These are phyloP conservation scores for Piper betle DNA, from an alignment of 164 flowering plant species.

Conservation along the genomic window DNA sequence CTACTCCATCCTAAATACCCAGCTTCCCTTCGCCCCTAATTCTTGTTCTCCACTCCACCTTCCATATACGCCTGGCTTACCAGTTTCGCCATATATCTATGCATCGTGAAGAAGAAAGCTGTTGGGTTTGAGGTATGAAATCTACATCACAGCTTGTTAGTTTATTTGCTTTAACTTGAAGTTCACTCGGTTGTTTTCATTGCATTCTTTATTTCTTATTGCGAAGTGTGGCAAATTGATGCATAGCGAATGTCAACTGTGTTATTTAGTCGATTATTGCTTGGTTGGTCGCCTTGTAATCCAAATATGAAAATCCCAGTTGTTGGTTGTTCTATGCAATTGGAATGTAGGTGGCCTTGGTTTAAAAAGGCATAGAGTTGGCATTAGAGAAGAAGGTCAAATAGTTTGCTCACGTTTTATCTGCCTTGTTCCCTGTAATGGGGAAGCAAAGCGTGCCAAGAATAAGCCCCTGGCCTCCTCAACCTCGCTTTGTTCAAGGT, in stretches of 20 bases:
- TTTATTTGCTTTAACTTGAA: not conserved
- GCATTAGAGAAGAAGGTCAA: not conserved
- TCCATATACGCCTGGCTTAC: no score
- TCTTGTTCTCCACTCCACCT: no score
- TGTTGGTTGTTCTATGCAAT: not conserved
- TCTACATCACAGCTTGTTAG: not conserved
- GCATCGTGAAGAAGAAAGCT: not conserved
- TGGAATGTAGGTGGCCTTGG: not conserved
- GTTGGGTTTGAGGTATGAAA: no score
- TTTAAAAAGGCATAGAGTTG: not conserved
- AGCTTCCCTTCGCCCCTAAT: no score
- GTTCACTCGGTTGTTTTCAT: not conserved
- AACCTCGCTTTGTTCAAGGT: constrained; percentile 5
- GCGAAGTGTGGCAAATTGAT: not conserved
- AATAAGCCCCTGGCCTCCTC: constrained; percentile 19
- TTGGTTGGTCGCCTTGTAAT: not conserved
- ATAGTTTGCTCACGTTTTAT: not conserved
- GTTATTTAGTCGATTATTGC: not conserved
- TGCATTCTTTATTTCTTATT: not conserved
- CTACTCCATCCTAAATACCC: no score
- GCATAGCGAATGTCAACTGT: not conserved
- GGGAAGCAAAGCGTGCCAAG: constrained; percentile 38
- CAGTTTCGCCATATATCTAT: not conserved
- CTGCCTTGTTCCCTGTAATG: constrained; percentile 14
- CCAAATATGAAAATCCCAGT: not conserved